Evolutionary conservation across 2,329 filamentous ascomycete species (phyloP).

Genomic region (Lachnellula arida): DNA sequence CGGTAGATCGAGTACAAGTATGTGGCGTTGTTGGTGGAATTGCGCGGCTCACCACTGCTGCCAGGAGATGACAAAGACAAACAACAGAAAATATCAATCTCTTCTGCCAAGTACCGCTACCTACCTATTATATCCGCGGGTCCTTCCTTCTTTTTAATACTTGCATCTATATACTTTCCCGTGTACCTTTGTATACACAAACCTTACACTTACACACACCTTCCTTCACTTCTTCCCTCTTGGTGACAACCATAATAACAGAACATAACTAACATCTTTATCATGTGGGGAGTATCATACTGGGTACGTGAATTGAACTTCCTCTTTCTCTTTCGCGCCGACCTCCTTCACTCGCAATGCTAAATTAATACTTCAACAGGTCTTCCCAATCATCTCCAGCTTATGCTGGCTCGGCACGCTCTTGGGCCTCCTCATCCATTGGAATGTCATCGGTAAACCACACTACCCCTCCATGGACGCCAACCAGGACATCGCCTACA

Average conservation of each 20-base stretch:
- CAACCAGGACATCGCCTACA: conserved; percentile 62
- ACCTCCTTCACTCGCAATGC: neutral
- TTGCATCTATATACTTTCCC: no score
- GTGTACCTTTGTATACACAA: no score
- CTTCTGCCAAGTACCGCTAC: no score
- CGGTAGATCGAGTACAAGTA: no score
- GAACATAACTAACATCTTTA: conserved; percentile 2
- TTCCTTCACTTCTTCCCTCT: no score
- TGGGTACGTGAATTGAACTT: conserved; percentile 37
- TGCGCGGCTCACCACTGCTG: no score
- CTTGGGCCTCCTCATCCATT: conserved; percentile 38
- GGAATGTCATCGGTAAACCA: conserved; percentile 52
- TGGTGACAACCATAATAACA: neutral
- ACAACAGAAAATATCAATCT: no score
- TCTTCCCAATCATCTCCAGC: conserved; percentile 66
- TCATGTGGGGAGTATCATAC: conserved; percentile 34
- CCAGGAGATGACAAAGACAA: no score
- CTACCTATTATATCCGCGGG: no score
- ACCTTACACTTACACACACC: no score
- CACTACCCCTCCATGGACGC: conserved; percentile 57
- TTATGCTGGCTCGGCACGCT: conserved; percentile 37
- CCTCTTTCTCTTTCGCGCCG: neutral
- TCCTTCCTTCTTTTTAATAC: no score
- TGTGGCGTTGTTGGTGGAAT: no score
- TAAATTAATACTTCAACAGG: conserved; percentile 31